Base-by-base conservation (phyloP, 2,329 filamentous ascomycete species). In the Alternaria sp. region DNA sequence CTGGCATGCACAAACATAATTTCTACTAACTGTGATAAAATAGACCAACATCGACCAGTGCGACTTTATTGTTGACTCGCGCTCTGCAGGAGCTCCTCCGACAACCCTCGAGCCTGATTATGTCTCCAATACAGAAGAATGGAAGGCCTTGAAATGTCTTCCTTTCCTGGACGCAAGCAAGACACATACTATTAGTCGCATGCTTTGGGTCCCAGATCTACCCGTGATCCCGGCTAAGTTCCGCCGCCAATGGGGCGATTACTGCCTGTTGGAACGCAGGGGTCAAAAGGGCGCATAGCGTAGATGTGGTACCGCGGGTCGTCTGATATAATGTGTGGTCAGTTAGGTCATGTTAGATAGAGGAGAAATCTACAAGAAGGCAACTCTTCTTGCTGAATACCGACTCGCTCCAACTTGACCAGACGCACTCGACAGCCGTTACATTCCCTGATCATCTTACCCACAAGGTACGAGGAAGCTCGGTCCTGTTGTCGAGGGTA, bases 41-140 rank as follows among this genome's bases (percentile, higher is more conserved):
- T 57, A 89, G 86, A 83, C 88, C 36, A 88, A 94, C 61, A 80
- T 96, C 43, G 83, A 85, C 28, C 84, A 88, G 54, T 99, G 95
- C 78, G 84, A 88, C 8, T 97, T 96, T 78, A 75, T 99, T 5
- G 89, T 98, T 16, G 95, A 99, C 76, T 96, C 93, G 0, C 89
- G 91, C 62, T 93, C 94, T 70, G 89, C 91, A 0, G 81, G 81
- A 30, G 82, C 82, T 16, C 69, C 77, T 34, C 69, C 86, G 74
- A 90, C 92, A 1, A 82, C 85, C 0, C 84, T 89, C 11, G 94
- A 99, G 75, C 94, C 94, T 2, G 87, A 93, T 70, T 96, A 95
- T 72, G 82, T 93, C 18, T 83, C 88, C 3, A 90, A 97, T 68
- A 80, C 81, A 32, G 81, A 88, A n/a, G 85, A 86, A 16, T 99